A percentile compares a stretch with the other conserved stretches of the same genome.
Conservation (phyloP, 1,284 basidiomycete genomes). For the Ceratorhiza oryzae-sativae region DNA sequence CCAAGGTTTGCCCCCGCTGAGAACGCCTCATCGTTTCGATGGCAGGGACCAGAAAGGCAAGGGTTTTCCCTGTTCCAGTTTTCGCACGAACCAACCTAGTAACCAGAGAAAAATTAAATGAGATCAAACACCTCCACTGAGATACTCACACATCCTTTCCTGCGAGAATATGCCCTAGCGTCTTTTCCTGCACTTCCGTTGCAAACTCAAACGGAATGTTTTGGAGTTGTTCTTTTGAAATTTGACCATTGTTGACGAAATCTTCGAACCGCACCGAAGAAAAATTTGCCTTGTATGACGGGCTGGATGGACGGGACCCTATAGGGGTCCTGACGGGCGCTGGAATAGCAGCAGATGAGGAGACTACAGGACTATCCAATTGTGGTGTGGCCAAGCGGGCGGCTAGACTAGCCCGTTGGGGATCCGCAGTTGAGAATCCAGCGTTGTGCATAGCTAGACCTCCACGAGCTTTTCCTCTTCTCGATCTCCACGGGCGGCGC, state of each 20-base stretch:
- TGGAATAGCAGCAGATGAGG: constrained; percentile 23
- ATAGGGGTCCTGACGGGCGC: not conserved
- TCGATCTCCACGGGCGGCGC: constrained; percentile 1
- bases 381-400: not conserved
- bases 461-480: not conserved
- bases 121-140: not conserved
- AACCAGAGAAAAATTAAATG: not conserved
- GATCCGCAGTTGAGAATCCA: not conserved
- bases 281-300: constrained; percentile 31
- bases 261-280: constrained; percentile 26
- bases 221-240: constrained; percentile 6
- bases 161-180: constrained; percentile 18
- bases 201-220: constrained; percentile 36
- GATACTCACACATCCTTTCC: constrained; percentile 31
- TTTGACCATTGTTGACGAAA: constrained; percentile 16
- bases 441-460: not conserved
- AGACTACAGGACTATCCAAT: constrained; percentile 21
- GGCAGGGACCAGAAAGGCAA: constrained; percentile 59
- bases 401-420: constrained; percentile 13
- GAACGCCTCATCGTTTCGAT: constrained; percentile 52
- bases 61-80: constrained; percentile 61
- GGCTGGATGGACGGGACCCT: constrained; percentile 25
- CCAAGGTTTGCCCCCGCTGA: constrained; percentile 43
- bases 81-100: constrained; percentile 56
- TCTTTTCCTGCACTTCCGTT: constrained; percentile 36